phyloP scores from a whole-genome alignment of 2,329 filamentous ascomycete species.

The Monosporascus cannonballus region DNA sequence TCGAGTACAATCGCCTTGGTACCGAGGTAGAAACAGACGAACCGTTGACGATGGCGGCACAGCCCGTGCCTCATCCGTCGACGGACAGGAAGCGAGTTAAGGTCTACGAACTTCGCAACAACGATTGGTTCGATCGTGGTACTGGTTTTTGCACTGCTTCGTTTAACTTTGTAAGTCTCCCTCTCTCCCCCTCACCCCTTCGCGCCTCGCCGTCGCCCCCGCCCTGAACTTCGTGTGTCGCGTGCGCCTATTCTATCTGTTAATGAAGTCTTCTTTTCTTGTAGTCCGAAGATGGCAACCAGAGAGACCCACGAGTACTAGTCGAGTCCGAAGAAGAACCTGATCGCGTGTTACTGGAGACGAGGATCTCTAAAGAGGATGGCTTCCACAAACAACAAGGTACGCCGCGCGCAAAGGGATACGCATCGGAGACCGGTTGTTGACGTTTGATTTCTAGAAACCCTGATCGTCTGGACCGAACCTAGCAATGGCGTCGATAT shows the following conservation, averaged over 20 bases:
- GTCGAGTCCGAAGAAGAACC: conserved; percentile 94
- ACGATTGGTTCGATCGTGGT: conserved; percentile 98
- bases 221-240: neutral
- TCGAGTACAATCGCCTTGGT: conserved; percentile 42
- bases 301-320: conserved; percentile 80
- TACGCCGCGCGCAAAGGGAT: conserved; percentile 32
- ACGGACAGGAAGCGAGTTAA: conserved; percentile 78
- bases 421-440: neutral
- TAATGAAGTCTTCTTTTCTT: conserved; percentile 6
- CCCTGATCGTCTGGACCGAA: conserved; percentile 97
- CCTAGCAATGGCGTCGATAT: conserved; percentile 79
- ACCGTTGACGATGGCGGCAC: conserved; percentile 64
- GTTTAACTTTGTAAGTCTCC: conserved; percentile 59
- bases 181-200: conserved; percentile 4
- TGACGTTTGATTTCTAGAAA: conserved; percentile 53
- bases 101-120: conserved; percentile 96
- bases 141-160: conserved; percentile 90
- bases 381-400: conserved; percentile 98
- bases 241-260: conserved; percentile 8
- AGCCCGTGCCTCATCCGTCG: conserved; percentile 62
- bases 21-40: conserved; percentile 48
- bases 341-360: conserved; percentile 76
- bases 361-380: conserved; percentile 87
- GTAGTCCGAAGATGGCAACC: conserved; percentile 49
- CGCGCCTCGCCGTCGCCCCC: conserved; percentile 1